Conservation (phyloP, 2,329 filamentous ascomycete genomes). For the Fonsecaea nubica region DNA sequence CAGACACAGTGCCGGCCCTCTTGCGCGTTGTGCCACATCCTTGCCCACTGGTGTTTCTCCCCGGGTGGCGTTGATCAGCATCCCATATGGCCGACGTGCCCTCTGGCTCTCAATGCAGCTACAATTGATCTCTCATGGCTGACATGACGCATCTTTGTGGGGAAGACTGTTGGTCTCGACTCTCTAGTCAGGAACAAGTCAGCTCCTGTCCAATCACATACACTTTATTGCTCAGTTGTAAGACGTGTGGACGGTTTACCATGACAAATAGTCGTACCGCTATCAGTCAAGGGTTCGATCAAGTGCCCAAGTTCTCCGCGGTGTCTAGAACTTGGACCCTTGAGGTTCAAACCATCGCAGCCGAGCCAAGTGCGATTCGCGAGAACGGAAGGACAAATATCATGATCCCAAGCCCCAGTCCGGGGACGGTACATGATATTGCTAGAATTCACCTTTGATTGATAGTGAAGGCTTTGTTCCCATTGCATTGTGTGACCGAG, state of each 20-base stretch:
- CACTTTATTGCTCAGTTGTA: not conserved
- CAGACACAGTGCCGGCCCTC: not conserved
- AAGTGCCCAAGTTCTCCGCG: not conserved
- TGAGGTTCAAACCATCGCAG: not conserved
- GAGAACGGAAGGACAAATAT: not conserved
- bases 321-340: not conserved
- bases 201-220: constrained; percentile 4
- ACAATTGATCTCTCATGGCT: not conserved
- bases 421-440: not conserved
- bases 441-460: not conserved
- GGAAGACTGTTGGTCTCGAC: constrained; percentile 13
- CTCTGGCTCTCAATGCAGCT: not conserved
- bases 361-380: not conserved
- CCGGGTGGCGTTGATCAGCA: not conserved
- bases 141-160: constrained; percentile 18
- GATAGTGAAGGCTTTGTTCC: not conserved
- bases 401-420: not conserved
- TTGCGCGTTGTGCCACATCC: not conserved
- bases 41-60: not conserved
- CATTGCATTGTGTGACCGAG: not conserved
- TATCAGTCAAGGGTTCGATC: not conserved
- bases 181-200: constrained; percentile 16
- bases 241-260: not conserved
- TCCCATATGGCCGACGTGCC: not conserved
- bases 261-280: constrained; percentile 4